A percentile compares a stretch with the other conserved stretches of the same genome.
These are phyloP conservation scores for Picochlorum sp. DNA, from an alignment of 139 green algal genomes.

Conservation along the genomic window DNA sequence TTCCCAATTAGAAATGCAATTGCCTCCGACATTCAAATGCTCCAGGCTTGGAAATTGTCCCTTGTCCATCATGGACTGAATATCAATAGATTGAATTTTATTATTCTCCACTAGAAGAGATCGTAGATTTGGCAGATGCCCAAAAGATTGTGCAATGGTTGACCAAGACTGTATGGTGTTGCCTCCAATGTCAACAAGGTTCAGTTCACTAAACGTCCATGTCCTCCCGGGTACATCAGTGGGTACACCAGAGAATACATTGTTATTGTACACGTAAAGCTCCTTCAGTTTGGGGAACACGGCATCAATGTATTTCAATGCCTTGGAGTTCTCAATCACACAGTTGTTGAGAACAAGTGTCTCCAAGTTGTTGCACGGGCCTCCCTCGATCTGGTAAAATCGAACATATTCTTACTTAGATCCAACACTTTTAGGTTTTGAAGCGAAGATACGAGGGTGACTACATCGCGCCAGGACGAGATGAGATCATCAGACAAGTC, in stretches of 20 bases:
- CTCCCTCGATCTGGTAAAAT: background rate
- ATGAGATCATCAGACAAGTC: constrained; percentile 68
- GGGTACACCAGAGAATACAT: too few species aligned
- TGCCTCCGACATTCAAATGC: background rate
- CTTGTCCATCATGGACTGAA: background rate
- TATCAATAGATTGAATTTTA: constrained; percentile 18
- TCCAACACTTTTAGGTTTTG: constrained; percentile 41
- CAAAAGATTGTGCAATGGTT: constrained; percentile 34
- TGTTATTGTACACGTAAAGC: constrained; percentile 58
- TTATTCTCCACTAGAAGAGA: constrained; percentile 57
- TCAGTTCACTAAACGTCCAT: background rate
- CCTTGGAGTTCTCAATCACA: constrained; percentile 46
- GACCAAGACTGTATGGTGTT: constrained; percentile 35
- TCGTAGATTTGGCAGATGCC: constrained; percentile 42
- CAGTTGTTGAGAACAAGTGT: constrained; percentile 65
- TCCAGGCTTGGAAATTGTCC: background rate
- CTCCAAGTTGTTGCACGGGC: constrained; percentile 18
- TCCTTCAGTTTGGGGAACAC: constrained; percentile 46
- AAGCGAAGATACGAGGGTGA: constrained; percentile 4
- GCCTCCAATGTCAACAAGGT: constrained; percentile 36
- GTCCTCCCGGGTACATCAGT: too few species aligned
- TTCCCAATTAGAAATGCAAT: constrained; percentile 40
- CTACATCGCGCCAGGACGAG: constrained; percentile 38
- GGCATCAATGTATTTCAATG: constrained; percentile 33
- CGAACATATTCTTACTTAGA: constrained; percentile 47